phyloP scores from a whole-genome alignment of 139 green algal species.

The Mesotaenium endlicherianum region DNA sequence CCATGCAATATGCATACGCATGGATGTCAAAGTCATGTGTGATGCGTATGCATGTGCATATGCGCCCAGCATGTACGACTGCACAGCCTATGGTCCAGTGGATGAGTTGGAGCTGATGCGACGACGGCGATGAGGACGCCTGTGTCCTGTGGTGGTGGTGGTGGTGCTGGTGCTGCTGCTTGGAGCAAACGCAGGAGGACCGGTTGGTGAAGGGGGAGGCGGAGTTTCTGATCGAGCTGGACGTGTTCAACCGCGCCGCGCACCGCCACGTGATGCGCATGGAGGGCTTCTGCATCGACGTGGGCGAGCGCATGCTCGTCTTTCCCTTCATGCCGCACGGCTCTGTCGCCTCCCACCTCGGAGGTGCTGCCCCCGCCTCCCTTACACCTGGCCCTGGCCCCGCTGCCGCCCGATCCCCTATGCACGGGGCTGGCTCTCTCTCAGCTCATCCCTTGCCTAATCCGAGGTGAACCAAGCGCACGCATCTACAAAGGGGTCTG shows the following conservation, averaged over 20 bases:
- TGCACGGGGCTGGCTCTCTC: not conserved
- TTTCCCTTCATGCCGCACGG: slow-evolving; percentile 27
- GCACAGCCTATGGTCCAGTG: too few relatives aligned
- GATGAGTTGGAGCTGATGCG: too few relatives aligned
- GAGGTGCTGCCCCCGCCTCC: slow-evolving; percentile 2
- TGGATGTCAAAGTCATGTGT: too few relatives aligned
- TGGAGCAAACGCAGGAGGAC: too few relatives aligned
- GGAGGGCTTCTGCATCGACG: slow-evolving; percentile 55
- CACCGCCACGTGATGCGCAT: slow-evolving; percentile 52
- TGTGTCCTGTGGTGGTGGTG: too few relatives aligned
- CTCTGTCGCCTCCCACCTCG: not conserved
- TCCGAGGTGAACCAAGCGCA: not conserved
- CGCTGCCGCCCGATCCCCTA: not conserved
- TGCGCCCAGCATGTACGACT: too few relatives aligned
- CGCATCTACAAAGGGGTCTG: not conserved
- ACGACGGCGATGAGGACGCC: too few relatives aligned
- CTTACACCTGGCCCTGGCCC: not conserved
- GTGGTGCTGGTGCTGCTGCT: slow-evolving; percentile 13
- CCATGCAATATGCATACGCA: too few relatives aligned
- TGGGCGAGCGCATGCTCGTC: slow-evolving; percentile 7
- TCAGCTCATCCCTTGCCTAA: not conserved
- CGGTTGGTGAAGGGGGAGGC: slow-evolving; percentile 15
- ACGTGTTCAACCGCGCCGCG: slow-evolving; percentile 32
- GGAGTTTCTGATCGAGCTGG: slow-evolving; percentile 61
- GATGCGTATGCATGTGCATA: too few relatives aligned